Percentiles rank a stretch among this genome's conserved stretches.
Evolutionary conservation across 176 grass and related monocot genomes (phyloP).

Genomic region (Musa troglodytarum): DNA sequence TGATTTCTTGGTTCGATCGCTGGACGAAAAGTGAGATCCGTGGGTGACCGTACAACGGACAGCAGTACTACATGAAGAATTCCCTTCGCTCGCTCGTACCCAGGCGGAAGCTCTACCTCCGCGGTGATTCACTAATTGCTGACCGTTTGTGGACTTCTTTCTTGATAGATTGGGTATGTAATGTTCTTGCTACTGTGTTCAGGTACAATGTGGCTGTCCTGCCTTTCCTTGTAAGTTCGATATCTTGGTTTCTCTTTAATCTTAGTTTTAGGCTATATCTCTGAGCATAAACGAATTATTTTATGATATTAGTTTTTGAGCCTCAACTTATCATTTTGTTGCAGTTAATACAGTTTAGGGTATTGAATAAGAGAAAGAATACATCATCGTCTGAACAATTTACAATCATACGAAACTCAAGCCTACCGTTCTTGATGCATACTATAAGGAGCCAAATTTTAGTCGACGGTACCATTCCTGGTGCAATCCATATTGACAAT

Average conservation of each 20-base stretch:
- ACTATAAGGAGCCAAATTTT: slow-evolving; percentile 74
- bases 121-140: slow-evolving; percentile 29
- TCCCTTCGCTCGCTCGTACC: slow-evolving; percentile 56
- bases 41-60: slow-evolving; percentile 72
- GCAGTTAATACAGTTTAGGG: slow-evolving; percentile 83
- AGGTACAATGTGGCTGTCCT: not conserved
- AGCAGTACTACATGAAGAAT: slow-evolving; percentile 80
- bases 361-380: slow-evolving; percentile 85
- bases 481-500: not conserved
- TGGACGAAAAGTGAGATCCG: slow-evolving; percentile 77
- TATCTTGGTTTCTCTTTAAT: no score
- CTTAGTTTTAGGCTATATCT: no score
- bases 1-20: slow-evolving; percentile 20
- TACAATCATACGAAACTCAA: slow-evolving; percentile 99
- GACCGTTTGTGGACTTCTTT: not conserved
- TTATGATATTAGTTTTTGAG: not conserved
- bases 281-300: no score
- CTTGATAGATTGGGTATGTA: not conserved
- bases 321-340: not conserved
- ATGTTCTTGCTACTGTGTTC: not conserved
- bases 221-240: no score
- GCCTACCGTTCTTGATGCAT: slow-evolving; percentile 83
- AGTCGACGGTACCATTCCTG: not conserved
- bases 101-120: slow-evolving; percentile 57
- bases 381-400: slow-evolving; percentile 78